Evolutionary conservation across 768 basidiomycete species (phyloP).

Genomic region (Mycena capillaripes): DNA sequence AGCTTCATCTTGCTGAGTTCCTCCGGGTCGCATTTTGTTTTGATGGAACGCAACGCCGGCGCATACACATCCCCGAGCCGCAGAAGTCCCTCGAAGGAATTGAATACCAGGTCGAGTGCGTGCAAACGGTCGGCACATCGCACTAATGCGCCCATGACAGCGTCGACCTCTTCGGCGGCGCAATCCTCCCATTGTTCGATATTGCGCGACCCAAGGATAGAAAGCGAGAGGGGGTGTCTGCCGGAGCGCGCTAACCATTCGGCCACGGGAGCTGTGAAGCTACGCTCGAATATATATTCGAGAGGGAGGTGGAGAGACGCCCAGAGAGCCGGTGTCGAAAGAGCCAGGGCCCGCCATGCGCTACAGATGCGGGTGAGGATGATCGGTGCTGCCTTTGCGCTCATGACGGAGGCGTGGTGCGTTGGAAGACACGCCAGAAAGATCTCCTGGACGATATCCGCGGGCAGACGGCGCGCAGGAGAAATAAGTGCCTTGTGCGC

Average conservation of each 20-base stretch:
- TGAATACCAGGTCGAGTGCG: background rate
- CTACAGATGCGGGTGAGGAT: background rate
- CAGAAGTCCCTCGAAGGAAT: background rate
- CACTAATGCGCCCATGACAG: background rate
- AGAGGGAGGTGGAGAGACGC: background rate
- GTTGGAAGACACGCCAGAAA: conserved; percentile 3
- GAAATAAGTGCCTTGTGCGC: conserved; percentile 7
- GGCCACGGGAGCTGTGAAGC: too few species aligned
- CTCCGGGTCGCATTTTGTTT: background rate
- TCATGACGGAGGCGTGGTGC: background rate
- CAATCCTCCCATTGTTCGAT: background rate
- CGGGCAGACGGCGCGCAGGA: background rate
- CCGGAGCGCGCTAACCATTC: background rate
- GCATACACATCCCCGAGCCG: background rate
- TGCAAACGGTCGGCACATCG: background rate
- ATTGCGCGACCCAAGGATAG: background rate
- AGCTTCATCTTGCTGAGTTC: background rate
- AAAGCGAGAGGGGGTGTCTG: background rate
- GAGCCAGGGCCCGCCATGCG: background rate
- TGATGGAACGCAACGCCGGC: background rate
- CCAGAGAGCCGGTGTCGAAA: background rate
- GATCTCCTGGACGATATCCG: background rate
- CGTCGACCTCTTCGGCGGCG: background rate
- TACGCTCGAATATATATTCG: background rate
- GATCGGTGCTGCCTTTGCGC: background rate